phyloP scores from a whole-genome alignment of 1,139 yeast genomes.

The Geotrichum europaeum region DNA sequence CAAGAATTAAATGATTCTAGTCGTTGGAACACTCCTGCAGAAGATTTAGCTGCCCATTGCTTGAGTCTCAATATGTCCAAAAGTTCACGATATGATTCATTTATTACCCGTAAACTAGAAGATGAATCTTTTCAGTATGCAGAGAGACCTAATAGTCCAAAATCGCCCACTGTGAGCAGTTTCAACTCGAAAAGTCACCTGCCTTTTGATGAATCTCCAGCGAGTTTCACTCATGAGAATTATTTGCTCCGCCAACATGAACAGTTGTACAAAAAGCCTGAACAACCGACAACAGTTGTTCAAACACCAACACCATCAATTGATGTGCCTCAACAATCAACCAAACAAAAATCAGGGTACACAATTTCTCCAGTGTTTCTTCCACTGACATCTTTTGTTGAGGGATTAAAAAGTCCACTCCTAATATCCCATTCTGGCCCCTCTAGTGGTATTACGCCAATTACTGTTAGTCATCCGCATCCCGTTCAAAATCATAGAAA shows the following conservation, averaged over 20 bases:
- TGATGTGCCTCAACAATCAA: slow-evolving; percentile 5
- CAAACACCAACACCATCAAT: neutral
- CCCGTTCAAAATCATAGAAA: slow-evolving; percentile 12
- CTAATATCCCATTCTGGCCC: slow-evolving; percentile 19
- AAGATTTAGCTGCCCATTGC: slow-evolving; percentile 8
- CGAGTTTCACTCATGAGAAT: slow-evolving; percentile 14
- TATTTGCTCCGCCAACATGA: slow-evolving; percentile 22
- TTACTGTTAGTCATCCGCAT: slow-evolving; percentile 18
- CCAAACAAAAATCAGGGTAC: neutral
- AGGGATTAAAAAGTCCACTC: slow-evolving; percentile 11
- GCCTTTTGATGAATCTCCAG: neutral
- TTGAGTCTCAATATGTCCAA: neutral
- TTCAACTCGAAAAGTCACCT: neutral
- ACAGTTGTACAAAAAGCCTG: slow-evolving; percentile 18
- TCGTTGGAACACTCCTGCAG: neutral
- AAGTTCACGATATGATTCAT: neutral
- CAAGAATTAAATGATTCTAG: slow-evolving; percentile 3
- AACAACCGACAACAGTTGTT: neutral
- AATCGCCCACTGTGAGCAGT: neutral
- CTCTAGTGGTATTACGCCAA: slow-evolving; percentile 14
- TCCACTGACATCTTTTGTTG: slow-evolving; percentile 2
- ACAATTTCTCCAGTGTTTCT: slow-evolving; percentile 2
- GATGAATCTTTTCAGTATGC: neutral
- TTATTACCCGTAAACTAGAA: neutral
- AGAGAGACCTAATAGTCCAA: neutral